Evolutionary conservation across 1,284 basidiomycete species (phyloP).

Genomic region (Lignosus rhinocerotis): DNA sequence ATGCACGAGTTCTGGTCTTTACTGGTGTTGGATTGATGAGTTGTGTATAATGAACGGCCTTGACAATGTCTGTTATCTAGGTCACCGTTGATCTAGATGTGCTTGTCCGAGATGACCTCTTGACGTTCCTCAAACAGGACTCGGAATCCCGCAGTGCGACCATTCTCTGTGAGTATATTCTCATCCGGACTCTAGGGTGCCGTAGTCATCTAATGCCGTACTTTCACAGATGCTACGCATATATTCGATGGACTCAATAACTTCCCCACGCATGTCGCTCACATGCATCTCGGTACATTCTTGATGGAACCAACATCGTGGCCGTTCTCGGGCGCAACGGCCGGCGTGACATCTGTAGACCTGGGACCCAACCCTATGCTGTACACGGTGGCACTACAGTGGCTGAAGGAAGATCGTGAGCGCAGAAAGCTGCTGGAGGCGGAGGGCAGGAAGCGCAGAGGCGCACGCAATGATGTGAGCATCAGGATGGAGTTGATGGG

Average conservation of each 20-base stretch:
- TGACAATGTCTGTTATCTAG: slow-evolving; percentile 35
- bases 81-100: slow-evolving; percentile 99
- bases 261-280: slow-evolving; percentile 90
- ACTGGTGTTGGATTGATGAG: not conserved
- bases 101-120: slow-evolving; percentile 88
- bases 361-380: slow-evolving; percentile 45
- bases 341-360: slow-evolving; percentile 16
- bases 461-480: slow-evolving; percentile 65
- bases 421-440: slow-evolving; percentile 60
- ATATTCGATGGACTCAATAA: slow-evolving; percentile 88
- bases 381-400: slow-evolving; percentile 76
- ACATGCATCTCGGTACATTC: slow-evolving; percentile 83
- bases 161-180: slow-evolving; percentile 72
- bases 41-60: not conserved
- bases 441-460: slow-evolving; percentile 63
- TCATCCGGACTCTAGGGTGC: too few relatives aligned
- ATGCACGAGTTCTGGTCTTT: too few relatives aligned
- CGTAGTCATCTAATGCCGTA: not conserved
- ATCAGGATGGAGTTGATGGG: not conserved
- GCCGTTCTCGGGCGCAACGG: slow-evolving; percentile 43
- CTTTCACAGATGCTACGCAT: slow-evolving; percentile 81
- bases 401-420: slow-evolving; percentile 84
- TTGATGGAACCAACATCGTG: slow-evolving; percentile 68
- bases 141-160: slow-evolving; percentile 83
- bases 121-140: slow-evolving; percentile 86